Base-by-base conservation (phyloP, 163 green algal species). In the Chlamydomonas reinhardtii region DNA sequence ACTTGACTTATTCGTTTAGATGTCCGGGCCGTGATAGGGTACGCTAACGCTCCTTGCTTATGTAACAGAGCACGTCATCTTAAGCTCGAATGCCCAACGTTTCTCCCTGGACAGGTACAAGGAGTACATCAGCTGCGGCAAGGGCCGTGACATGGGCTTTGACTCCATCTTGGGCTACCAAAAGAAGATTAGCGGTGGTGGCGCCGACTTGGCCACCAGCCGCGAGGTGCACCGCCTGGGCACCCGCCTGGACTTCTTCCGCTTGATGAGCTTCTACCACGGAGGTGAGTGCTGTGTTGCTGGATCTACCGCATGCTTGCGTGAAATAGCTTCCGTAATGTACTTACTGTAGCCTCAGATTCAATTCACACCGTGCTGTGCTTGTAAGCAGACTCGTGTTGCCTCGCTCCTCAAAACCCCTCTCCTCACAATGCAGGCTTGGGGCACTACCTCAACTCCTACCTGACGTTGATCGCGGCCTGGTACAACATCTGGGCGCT, bases 81-180 rank as follows among this genome's bases (percentile, higher is more conserved):
- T 48, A 8, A 48, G 5, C 5, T 48, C 39, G 5, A 5, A 48
- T 48, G 5, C n/a, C 8, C 39, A 8, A 14, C 8, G 8, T 48
- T 48, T 48, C 25, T 24, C 19, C 24, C 61, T 24, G 9, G 15
- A 93, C 74, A 97, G 94, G 72, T 98, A 98, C 88, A 96, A 96
- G 81, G 96, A 98, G 90, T 98, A 98, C 94, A 98, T 98, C 82
- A 87, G 90, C 66, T 93, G 91, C 43, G 96, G 96, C 86, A 99
- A 99, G 94, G 96, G 96, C 29, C 94, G 96, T 43, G 96, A 99
- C 89, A 97, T 98, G 94, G 95, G 95, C 71, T 97, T 99, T 32
- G 96, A 97, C 68, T 96, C 95, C 75, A 98, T 99, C 88, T 96
- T 97, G 83, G 90, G 90, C 29, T 99, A 98, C 68, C 95, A 98